Base-by-base conservation (phyloP, 352 stramenopile genomes). In the Globisporangium spiculum region DNA sequence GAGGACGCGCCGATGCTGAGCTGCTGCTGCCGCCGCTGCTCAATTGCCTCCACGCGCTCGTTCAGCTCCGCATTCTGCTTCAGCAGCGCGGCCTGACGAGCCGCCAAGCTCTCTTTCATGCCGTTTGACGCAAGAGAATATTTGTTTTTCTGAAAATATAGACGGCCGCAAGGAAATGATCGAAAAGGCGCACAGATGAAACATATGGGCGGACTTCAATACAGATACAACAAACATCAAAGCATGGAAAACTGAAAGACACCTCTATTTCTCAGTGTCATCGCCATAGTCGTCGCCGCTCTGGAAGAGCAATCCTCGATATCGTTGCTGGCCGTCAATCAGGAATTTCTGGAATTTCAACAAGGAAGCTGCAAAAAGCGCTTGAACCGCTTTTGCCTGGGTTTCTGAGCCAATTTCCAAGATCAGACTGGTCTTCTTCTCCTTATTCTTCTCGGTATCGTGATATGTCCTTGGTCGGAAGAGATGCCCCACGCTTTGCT, bases 101-200 rank as follows among this genome's bases (percentile, higher is more conserved):
- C 83, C 0, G 77, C 80, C 24, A 92, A 70, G 41, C 75, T 89
- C 71, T 88, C 76, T 52, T 89, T 88, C 83, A 92, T 90, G 20
- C 10, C 6, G 1, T 8, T 58, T 41, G 6, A 3, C 20, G 27
- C 57, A 20, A 36, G 7, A n/a, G 16, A 18, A 3, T 46, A 18
- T 46, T 4, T 18, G 38, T 46, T 12, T 46, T 2, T 46, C 38
- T 46, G 38, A 46, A 46, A 46, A 41, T 14, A 41, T 16, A 46
- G 41, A 50, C 41, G 16, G 16, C 14, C 6, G 41, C 6, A 22
- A 22, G 20, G 32, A 63, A 63, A 10, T 34, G 30, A 8, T 27
- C n/a, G 6, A 50, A 55, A 8, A 55, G 48, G 20, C 48, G 20
- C 48, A 55, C n/a, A 18, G 10, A 55, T 4, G 3, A 6, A 54